Conservation (phyloP, 257 asterid genomes). For the Gentiana macrophylla region DNA sequence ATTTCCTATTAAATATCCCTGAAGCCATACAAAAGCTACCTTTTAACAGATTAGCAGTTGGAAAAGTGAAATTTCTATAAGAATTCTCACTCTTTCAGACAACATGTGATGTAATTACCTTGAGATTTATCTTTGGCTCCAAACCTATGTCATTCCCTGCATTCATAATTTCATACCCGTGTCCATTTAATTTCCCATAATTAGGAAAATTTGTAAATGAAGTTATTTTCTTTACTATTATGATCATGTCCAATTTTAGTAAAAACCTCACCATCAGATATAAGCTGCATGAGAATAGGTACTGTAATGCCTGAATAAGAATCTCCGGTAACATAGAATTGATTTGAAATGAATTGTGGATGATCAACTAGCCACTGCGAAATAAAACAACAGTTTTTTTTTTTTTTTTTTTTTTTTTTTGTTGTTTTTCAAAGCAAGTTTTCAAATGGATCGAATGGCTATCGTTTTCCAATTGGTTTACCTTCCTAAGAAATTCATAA, state of each 20-base stretch:
- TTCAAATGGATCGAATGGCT: background rate
- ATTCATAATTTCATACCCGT: background rate
- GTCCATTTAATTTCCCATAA: too few species aligned
- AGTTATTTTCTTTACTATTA: too few species aligned
- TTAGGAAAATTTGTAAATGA: too few species aligned
- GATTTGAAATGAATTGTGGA: slow-evolving; percentile 14
- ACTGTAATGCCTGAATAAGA: slow-evolving; percentile 14
- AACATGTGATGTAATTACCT: slow-evolving; percentile 3
- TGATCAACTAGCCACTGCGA: slow-evolving; percentile 20
- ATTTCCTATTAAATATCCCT: slow-evolving; percentile 24
- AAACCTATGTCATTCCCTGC: slow-evolving; percentile 12
- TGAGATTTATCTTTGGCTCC: slow-evolving; percentile 6
- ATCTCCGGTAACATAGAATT: slow-evolving; percentile 22
- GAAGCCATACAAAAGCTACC: background rate
- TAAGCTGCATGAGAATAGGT: slow-evolving; percentile 18
- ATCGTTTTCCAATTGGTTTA: background rate
- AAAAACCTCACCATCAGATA: slow-evolving; percentile 13
- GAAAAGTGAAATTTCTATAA: background rate
- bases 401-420: too few species aligned
- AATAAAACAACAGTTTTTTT: too few species aligned
- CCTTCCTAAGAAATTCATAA: slow-evolving; percentile 23
- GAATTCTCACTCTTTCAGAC: background rate
- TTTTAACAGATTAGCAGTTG: background rate
- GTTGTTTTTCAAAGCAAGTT: background rate
- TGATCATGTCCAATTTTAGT: too few species aligned